Evolutionary conservation across 192 early-diverging fungal genomes (phyloP), one percentile per base, ranked within the genome.

Genomic region (Backusella luteola): DNA sequence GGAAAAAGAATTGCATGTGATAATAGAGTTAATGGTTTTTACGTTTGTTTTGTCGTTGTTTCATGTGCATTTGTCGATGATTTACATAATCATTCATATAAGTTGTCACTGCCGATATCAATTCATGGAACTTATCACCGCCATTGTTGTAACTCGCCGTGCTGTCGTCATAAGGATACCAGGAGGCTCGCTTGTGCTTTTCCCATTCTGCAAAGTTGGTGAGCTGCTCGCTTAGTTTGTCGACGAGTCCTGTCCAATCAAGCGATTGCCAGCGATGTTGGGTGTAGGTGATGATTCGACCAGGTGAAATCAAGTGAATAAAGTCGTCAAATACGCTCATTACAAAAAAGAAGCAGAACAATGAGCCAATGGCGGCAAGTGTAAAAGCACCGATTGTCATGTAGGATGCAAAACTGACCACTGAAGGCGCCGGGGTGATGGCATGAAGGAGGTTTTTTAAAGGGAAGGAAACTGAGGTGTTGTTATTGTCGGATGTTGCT

Each of bases 121-220:
- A 36, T 34, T 78, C 71, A 66, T 73, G 77, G 66, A 72, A 73
- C 6, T 71, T 52, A 53, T 73, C 71, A 17, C 72, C 71, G 26
- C 66, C 74, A 49, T 23, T 26, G n/a, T 29, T 63, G 4, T 63
- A 63, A n/a, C 56, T 63, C 3, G 21, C 6, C 3, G 34, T 34
- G 21, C n/a, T 46, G 3, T 73, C 66, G 19, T 63, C 35, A 4
- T 73, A 32, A 44, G 77, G 71, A 69, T 68, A 69, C 78, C 78
- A 79, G 6, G 73, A 67, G 15, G 78, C 67, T n/a, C 78, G 34
- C n/a, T 79, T 73, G 34, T 71, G 78, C 15, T 73, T 74, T 29
- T 79, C 78, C 78, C 78, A 79, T 35, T 79, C 78, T 17, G 78
- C 78, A 38, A 79, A 63, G 35, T 39, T 70, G 11, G 78, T 75